A percentile compares a stretch with the other conserved stretches of the same genome.
Evolutionary conservation across 805 yeast species (phyloP).

Genomic region (Candida palmyrensis): DNA sequence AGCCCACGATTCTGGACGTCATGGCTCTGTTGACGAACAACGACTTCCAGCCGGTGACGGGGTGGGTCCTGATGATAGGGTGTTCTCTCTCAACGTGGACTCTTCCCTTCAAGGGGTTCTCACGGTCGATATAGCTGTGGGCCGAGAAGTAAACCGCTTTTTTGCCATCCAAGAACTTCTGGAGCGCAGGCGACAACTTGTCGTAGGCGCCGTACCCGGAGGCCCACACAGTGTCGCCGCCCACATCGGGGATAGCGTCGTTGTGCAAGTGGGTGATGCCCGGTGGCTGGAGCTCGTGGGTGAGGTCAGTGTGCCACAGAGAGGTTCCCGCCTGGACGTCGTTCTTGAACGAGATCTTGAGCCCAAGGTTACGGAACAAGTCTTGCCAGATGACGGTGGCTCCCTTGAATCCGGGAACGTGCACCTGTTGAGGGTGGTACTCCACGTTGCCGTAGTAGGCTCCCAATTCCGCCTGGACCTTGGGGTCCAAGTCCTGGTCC

Average conservation of each 20-base stretch:
- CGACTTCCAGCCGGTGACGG: slow-evolving; percentile 60
- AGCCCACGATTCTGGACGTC: slow-evolving; percentile 49
- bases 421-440: slow-evolving; percentile 22
- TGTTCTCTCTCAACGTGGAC: slow-evolving; percentile 50
- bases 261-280: slow-evolving; percentile 34
- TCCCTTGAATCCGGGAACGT: slow-evolving; percentile 22
- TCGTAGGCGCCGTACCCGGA: slow-evolving; percentile 58
- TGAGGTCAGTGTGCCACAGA: slow-evolving; percentile 34
- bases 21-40: slow-evolving; percentile 48
- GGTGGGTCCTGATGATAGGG: slow-evolving; percentile 60
- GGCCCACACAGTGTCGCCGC: slow-evolving; percentile 56
- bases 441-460: slow-evolving; percentile 26
- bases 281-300: slow-evolving; percentile 32
- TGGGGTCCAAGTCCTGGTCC: slow-evolving; percentile 28
- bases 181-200: slow-evolving; percentile 47
- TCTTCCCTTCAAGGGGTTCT: slow-evolving; percentile 43
- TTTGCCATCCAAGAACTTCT: slow-evolving; percentile 49
- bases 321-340: slow-evolving; percentile 17
- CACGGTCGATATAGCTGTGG: slow-evolving; percentile 38
- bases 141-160: slow-evolving; percentile 40
- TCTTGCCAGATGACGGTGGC: slow-evolving; percentile 40
- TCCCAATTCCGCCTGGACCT: slow-evolving; percentile 24
- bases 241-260: slow-evolving; percentile 39
- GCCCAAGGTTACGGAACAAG: slow-evolving; percentile 21
- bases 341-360: slow-evolving; percentile 24